These are phyloP conservation scores for Clonostachys byssicola DNA, from an alignment of 2,329 filamentous ascomycete species.

Conservation along the genomic window DNA sequence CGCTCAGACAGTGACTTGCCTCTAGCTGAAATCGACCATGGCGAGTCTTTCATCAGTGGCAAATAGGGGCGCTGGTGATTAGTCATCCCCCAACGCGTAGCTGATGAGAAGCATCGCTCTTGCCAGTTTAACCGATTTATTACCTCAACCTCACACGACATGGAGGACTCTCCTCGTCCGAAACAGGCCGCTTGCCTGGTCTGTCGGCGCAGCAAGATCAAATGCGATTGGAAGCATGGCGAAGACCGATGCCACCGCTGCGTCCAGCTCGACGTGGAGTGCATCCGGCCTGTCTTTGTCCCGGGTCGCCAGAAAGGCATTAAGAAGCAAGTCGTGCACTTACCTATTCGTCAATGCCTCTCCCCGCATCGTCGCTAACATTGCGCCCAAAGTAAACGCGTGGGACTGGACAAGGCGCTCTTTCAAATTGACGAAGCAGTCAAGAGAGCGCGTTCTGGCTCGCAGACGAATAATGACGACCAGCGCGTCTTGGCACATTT, in stretches of 20 bases:
- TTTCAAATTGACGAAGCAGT: slow-evolving; percentile 70
- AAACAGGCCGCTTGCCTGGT: slow-evolving; percentile 52
- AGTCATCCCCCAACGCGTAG: too few relatives aligned
- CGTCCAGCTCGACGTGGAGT: slow-evolving; percentile 52
- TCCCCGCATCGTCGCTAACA: slow-evolving; percentile 2
- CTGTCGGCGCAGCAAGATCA: slow-evolving; percentile 65
- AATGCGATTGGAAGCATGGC: slow-evolving; percentile 53
- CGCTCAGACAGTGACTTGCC: too few relatives aligned
- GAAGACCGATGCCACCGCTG: slow-evolving; percentile 58
- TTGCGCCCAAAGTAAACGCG: slow-evolving; percentile 55
- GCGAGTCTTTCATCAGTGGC: too few relatives aligned
- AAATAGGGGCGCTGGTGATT: too few relatives aligned
- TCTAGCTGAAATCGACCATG: too few relatives aligned
- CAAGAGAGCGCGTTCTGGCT: slow-evolving; percentile 41
- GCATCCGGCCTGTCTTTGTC: slow-evolving; percentile 68
- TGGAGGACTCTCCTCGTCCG: slow-evolving; percentile 1
- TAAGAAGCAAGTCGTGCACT: slow-evolving; percentile 55
- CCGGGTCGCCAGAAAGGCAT: slow-evolving; percentile 71
- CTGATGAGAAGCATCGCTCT: too few relatives aligned
- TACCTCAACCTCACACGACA: neutral
- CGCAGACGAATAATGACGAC: slow-evolving; percentile 22
- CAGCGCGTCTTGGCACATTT: slow-evolving; percentile 38
- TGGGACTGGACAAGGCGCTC: slow-evolving; percentile 69
- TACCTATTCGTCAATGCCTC: neutral
- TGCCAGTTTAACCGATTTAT: too few relatives aligned